Base-by-base conservation (phyloP, 2,329 filamentous ascomycete species). In the Trematosphaeria pertusa region DNA sequence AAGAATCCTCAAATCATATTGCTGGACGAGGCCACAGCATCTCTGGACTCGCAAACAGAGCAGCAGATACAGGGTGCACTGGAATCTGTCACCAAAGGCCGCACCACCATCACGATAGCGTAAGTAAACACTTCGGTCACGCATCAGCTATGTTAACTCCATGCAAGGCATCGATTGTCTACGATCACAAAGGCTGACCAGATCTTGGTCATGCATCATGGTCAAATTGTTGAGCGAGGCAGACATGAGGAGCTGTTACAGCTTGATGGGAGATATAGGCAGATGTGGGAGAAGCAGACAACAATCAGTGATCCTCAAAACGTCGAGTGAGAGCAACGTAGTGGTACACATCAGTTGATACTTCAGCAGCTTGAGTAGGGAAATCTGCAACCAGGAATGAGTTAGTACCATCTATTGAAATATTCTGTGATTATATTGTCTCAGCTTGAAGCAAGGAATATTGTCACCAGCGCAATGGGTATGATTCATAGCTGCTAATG, bases 1-100 rank as follows among this genome's bases (percentile, higher is more conserved):
- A 91, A 91, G 71, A 81, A 81, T 46, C 87, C 89, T 0, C 88
- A 92, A 58, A 80, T 95, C 31, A 80, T 95, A 4, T 85, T 96
- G 11, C 79, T 95, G 1, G 91, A 96, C 62, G 91, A 96, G 73
- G 86, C 91, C 0, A 73, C 9, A 53, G 56, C 4, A 78, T 80
- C n/a, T 56, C 65, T 32, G 78, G 84, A 55, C 65, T 67, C 2
- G 75, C 81, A 37, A 77, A 84, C 56, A 76, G 78, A 64, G 78
- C 83, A 41, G 80, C 81, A 56, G 81, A 86, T 53, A 58, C 78
- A 48, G 71, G 64, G 2, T 81, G 85, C 56, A 68, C 77, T 61
- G 2, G 38, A 48, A 15, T 44, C n/a, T 5, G 31, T 35, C 7
- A 48, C 35, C 3, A 40, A 46, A 30, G 50, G 40, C 9, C 32